Evolutionary conservation across 768 basidiomycete species (phyloP).

Genomic region (Flagelloscypha sp.): DNA sequence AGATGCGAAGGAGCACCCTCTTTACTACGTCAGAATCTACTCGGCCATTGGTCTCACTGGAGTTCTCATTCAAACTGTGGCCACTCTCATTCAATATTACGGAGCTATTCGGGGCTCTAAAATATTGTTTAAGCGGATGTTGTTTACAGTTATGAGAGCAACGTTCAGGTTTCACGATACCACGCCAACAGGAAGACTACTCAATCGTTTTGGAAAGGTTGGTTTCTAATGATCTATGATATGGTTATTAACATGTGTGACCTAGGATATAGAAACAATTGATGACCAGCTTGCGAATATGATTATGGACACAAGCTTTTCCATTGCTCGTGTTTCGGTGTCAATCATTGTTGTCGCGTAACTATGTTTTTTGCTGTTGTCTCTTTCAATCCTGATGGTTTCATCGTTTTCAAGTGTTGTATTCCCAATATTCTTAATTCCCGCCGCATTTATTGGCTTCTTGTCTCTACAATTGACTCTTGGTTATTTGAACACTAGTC

Average conservation of each 20-base stretch:
- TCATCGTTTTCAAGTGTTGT: conserved; percentile 21
- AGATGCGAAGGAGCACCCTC: conserved; percentile 33
- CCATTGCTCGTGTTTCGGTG: conserved; percentile 68
- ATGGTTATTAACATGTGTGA: conserved; percentile 1
- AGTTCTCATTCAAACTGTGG: conserved; percentile 23
- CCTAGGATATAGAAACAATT: conserved; percentile 76
- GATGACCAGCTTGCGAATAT: conserved; percentile 64
- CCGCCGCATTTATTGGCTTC: conserved; percentile 37
- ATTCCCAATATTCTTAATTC: conserved; percentile 43
- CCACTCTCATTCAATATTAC: conserved; percentile 27
- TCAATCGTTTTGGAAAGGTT: conserved; percentile 41
- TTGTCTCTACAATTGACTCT: conserved; percentile 32
- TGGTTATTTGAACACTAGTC: conserved; percentile 34
- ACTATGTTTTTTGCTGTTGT: conserved; percentile 15
- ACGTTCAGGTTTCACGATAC: conserved; percentile 40
- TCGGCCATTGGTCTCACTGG: conserved; percentile 29
- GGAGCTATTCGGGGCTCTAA: conserved; percentile 30
- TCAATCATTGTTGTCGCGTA: conserved; percentile 67
- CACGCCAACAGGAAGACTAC: conserved; percentile 38
- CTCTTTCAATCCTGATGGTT: conserved; percentile 7
- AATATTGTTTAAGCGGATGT: conserved; percentile 26
- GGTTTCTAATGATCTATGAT: conserved; percentile 4
- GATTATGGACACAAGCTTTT: conserved; percentile 68
- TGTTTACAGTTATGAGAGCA: conserved; percentile 30
- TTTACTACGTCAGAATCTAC: conserved; percentile 36